Evolutionary conservation across 768 basidiomycete genomes (phyloP).

Genomic region (Suillus cothurnatus): DNA sequence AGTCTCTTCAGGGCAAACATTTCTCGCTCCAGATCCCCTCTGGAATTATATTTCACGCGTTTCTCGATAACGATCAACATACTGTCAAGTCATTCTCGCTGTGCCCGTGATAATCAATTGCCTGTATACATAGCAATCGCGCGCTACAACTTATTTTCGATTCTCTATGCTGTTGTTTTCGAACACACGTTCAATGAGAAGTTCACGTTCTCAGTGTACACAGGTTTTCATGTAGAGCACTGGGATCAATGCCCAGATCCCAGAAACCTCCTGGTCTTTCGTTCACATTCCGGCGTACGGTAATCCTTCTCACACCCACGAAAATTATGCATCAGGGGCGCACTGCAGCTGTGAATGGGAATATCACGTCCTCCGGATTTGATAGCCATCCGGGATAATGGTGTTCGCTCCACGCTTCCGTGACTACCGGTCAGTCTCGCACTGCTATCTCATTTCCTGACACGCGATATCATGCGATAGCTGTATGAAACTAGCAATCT

Average conservation of each 20-base stretch:
- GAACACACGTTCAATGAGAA: not conserved
- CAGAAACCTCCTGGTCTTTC: not conserved
- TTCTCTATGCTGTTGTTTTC: not conserved
- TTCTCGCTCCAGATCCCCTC: not conserved
- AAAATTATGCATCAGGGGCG: conserved; percentile 5
- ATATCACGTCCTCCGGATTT: conserved; percentile 11
- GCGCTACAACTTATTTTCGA: not conserved
- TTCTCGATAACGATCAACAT: not conserved
- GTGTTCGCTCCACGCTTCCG: conserved; percentile 12
- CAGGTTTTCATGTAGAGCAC: conserved; percentile 1
- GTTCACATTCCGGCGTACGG: not conserved
- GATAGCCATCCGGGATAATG: conserved; percentile 7
- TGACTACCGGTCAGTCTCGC: conserved; percentile 13
- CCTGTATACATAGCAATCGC: not conserved
- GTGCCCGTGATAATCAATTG: not conserved
- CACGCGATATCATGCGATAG: conserved; percentile 9
- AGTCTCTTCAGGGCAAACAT: not conserved
- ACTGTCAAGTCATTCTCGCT: not conserved
- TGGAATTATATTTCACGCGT: not conserved
- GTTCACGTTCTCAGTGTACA: not conserved
- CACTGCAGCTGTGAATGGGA: conserved; percentile 13
- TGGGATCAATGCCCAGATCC: not conserved
- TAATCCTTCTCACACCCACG: conserved; percentile 11
- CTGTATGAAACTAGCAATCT: conserved; percentile 8
- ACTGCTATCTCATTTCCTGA: conserved; percentile 9